Evolutionary conservation across 1,139 yeast species (phyloP).

Genomic region (Sugiyamaella xylanicola): DNA sequence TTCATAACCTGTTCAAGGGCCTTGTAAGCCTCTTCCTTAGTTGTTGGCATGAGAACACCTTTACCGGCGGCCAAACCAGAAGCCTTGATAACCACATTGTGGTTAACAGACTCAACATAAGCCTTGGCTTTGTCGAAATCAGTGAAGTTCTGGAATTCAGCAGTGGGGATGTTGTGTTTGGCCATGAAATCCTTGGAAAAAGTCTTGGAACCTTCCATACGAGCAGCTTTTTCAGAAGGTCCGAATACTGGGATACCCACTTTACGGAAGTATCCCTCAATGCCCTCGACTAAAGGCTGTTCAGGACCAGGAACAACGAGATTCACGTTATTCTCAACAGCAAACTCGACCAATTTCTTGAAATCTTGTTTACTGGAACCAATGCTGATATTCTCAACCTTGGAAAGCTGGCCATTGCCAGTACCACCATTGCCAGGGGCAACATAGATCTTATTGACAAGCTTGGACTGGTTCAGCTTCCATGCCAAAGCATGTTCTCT

Average conservation of each 20-base stretch:
- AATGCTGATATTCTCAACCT: constrained; percentile 71
- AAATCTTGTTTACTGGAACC: constrained; percentile 64
- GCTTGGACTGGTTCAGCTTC: constrained; percentile 79
- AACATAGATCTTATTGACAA: constrained; percentile 73
- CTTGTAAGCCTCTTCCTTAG: constrained; percentile 77
- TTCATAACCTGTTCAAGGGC: constrained; percentile 92
- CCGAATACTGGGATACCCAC: constrained; percentile 97
- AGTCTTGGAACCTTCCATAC: constrained; percentile 96
- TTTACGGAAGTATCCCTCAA: constrained; percentile 62
- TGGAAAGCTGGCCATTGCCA: constrained; percentile 49
- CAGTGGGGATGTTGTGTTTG: constrained; percentile 90
- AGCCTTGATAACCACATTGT: constrained; percentile 90
- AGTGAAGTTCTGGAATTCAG: constrained; percentile 80
- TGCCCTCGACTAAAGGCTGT: constrained; percentile 96
- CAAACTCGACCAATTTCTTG: constrained; percentile 51
- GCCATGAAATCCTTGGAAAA: constrained; percentile 94
- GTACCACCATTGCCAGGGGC: constrained; percentile 99
- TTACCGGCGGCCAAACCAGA: constrained; percentile 99
- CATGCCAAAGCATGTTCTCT: constrained; percentile 97
- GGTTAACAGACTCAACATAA: constrained; percentile 61
- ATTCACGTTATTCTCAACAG: constrained; percentile 58
- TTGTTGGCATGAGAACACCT: constrained; percentile 91
- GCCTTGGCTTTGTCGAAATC: constrained; percentile 71
- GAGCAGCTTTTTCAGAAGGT: constrained; percentile 86
- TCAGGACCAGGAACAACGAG: constrained; percentile 99